Conservation (phyloP, 805 yeast genomes). For the Wickerhamiella domercqiae region DNA sequence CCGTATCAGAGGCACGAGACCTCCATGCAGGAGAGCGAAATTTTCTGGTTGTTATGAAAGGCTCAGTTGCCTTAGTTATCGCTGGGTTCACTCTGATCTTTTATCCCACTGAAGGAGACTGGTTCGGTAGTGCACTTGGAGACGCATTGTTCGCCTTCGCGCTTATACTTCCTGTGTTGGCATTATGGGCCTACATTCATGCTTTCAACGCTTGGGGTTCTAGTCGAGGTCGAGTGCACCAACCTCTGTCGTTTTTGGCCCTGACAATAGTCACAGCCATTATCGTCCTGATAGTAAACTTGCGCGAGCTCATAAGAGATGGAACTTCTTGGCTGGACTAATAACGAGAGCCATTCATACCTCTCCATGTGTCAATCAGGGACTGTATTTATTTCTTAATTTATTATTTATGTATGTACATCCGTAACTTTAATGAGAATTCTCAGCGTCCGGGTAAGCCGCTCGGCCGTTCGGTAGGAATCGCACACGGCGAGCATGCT, state of each 20-base stretch:
- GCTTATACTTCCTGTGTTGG: constrained; percentile 11
- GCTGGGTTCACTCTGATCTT: constrained; percentile 18
- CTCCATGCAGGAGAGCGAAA: constrained; percentile 22
- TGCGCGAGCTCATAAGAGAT: constrained; percentile 2
- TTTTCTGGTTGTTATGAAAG: constrained; percentile 15
- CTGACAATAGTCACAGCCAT: constrained; percentile 11
- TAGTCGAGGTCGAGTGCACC: constrained; percentile 14
- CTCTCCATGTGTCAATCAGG: not conserved
- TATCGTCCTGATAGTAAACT: constrained; percentile 13
- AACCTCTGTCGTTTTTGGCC: constrained; percentile 6
- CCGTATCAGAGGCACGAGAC: constrained; percentile 22
- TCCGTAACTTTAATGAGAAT: constrained; percentile 6
- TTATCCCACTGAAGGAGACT: constrained; percentile 2
- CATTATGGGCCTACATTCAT: constrained; percentile 18
- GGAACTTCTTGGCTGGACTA: no score
- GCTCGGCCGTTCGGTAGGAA: constrained; percentile 17
- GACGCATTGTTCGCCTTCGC: constrained; percentile 14
- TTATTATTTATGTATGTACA: not conserved
- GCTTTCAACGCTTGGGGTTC: constrained; percentile 11
- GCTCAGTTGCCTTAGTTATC: constrained; percentile 16
- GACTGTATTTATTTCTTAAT: not conserved
- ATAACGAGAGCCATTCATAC: no score
- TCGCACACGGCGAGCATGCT: constrained; percentile 47
- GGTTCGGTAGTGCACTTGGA: constrained; percentile 8
- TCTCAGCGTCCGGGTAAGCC: constrained; percentile 17